These are phyloP conservation scores for Euphorbia schlechtendalii DNA, from an alignment of 441 rosid species.

Conservation along the genomic window DNA sequence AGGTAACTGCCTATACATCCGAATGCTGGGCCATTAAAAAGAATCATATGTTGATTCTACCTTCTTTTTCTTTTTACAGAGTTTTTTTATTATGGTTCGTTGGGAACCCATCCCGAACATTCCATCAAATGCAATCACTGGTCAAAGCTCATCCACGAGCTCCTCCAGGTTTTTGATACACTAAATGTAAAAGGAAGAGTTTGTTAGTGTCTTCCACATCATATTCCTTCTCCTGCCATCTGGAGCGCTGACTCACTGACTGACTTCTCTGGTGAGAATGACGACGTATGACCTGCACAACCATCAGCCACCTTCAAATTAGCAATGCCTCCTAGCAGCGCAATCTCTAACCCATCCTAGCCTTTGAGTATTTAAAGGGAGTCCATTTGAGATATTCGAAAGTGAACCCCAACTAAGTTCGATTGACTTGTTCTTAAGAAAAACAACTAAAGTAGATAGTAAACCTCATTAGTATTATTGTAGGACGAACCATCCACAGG, in stretches of 20 bases:
- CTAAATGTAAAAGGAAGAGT: constrained; percentile 32
- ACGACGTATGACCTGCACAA: constrained; percentile 61
- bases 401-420: neutral
- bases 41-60: constrained; percentile 78
- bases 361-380: neutral
- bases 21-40: constrained; percentile 50
- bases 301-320: neutral
- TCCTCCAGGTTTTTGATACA: constrained; percentile 33
- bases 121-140: constrained; percentile 38
- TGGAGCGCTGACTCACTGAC: constrained; percentile 42
- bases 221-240: constrained; percentile 33
- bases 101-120: constrained; percentile 39
- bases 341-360: neutral
- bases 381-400: neutral
- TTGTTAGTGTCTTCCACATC: constrained; percentile 34
- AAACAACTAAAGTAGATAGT: neutral
- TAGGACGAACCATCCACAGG: neutral
- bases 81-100: constrained; percentile 25
- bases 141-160: constrained; percentile 37
- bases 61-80: constrained; percentile 18
- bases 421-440: neutral
- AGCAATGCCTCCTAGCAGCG: neutral
- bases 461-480: neutral
- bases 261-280: constrained; percentile 56
- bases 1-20: constrained; percentile 35